phyloP scores from a whole-genome alignment of 2,329 filamentous ascomycete genomes.

The Diplodia scrobiculata region DNA sequence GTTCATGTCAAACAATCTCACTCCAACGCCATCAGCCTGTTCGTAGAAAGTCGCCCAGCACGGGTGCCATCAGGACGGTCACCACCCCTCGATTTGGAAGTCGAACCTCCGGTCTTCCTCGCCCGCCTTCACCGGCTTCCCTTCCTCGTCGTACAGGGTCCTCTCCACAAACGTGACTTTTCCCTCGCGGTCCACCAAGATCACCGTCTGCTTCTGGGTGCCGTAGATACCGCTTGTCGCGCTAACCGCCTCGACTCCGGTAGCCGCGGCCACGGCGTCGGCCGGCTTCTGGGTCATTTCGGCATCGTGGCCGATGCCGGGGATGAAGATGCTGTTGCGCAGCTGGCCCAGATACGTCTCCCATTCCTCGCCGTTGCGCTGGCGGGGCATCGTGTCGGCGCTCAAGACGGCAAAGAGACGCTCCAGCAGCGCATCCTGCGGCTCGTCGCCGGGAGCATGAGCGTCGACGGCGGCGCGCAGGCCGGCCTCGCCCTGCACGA shows the following conservation, averaged over 20 bases:
- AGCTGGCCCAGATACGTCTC: conserved; percentile 60
- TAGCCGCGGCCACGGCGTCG: conserved; percentile 48
- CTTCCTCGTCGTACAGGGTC: conserved; percentile 60
- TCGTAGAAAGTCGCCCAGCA: not conserved
- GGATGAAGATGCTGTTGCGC: conserved; percentile 63
- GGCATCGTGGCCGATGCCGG: conserved; percentile 55
- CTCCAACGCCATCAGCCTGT: not conserved
- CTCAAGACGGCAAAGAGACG: conserved; percentile 57
- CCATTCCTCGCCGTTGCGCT: conserved; percentile 53
- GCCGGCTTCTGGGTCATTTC: conserved; percentile 44
- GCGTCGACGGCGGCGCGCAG: conserved; percentile 54
- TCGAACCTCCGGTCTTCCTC: conserved; percentile 53
- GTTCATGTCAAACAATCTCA: not conserved
- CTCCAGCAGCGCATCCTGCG: conserved; percentile 55
- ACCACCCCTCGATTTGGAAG: conserved; percentile 53
- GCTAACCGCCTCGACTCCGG: conserved; percentile 35
- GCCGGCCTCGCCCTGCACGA: conserved; percentile 59
- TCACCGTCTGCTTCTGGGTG: conserved; percentile 65
- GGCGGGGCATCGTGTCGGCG: conserved; percentile 58
- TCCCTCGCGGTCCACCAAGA: conserved; percentile 59
- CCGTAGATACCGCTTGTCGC: conserved; percentile 59
- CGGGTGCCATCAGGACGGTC: not conserved
- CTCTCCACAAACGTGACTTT: conserved; percentile 64
- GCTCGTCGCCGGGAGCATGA: conserved; percentile 47
- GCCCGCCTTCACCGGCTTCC: conserved; percentile 50